Evolutionary conservation across 306 rosid genomes (phyloP).

Genomic region (Medicago arabica): DNA sequence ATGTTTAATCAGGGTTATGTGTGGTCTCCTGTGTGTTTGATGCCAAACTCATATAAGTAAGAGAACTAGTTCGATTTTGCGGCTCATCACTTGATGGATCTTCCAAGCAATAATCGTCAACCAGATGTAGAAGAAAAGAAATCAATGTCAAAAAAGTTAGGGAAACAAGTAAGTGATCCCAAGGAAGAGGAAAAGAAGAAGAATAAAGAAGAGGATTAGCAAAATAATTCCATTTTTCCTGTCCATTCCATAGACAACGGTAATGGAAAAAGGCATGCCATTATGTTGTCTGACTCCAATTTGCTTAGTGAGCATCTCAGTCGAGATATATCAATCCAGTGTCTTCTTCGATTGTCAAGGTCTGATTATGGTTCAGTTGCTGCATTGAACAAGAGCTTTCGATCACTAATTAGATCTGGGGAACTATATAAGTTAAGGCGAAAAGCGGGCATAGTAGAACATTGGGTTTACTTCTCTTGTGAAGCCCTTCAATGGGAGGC

Average conservation of each 20-base stretch:
- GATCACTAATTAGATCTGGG: constrained; percentile 59
- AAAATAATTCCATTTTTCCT: neutral
- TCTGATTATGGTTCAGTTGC: constrained; percentile 72
- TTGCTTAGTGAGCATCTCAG: constrained; percentile 58
- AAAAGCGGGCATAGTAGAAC: constrained; percentile 60
- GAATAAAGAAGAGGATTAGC: neutral
- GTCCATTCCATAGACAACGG: neutral
- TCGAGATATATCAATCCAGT: constrained; percentile 62
- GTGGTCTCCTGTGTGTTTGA: no score
- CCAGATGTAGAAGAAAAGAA: neutral
- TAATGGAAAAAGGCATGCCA: constrained; percentile 26
- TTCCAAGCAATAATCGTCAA: neutral
- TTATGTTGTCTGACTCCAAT: constrained; percentile 33
- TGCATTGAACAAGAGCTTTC: constrained; percentile 56
- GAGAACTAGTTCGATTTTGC: no score
- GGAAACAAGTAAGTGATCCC: neutral
- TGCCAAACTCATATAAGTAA: no score
- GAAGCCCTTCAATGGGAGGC: constrained; percentile 68
- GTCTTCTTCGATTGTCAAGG: constrained; percentile 69
- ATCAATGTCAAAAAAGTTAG: neutral
- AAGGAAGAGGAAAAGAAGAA: neutral
- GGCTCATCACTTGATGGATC: no score
- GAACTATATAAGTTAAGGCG: constrained; percentile 65
- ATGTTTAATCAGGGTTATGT: no score
- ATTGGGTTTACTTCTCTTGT: constrained; percentile 87